Evolutionary conservation across 1,284 basidiomycete species (phyloP).

Genomic region (Pseudozyma pruni): DNA sequence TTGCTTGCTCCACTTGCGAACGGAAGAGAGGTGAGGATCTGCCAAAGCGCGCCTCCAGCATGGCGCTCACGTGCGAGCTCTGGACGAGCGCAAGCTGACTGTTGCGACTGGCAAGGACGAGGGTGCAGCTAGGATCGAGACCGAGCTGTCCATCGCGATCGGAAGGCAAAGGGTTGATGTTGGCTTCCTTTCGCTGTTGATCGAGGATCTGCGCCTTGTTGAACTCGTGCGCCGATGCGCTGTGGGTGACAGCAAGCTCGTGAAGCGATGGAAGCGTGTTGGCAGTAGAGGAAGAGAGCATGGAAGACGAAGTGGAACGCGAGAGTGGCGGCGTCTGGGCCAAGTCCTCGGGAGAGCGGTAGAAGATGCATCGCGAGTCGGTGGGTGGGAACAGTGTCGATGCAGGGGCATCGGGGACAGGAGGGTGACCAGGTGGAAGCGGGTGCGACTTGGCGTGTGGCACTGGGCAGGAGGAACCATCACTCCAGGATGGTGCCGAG

Average conservation of each 20-base stretch:
- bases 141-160: constrained; percentile 43
- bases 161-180: constrained; percentile 57
- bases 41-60: constrained; percentile 62
- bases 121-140: constrained; percentile 51
- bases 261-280: constrained; percentile 36
- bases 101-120: constrained; percentile 62
- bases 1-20: constrained; percentile 15
- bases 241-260: constrained; percentile 44
- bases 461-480: constrained; percentile 58
- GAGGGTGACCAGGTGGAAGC: constrained; percentile 66
- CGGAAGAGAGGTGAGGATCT: constrained; percentile 53
- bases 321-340: constrained; percentile 58
- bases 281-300: constrained; percentile 27
- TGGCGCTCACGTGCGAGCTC: constrained; percentile 57
- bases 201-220: constrained; percentile 45
- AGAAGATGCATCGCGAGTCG: constrained; percentile 63
- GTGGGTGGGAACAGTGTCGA: constrained; percentile 61
- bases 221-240: constrained; percentile 36
- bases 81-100: constrained; percentile 62
- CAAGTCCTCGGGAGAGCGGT: constrained; percentile 60
- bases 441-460: constrained; percentile 63
- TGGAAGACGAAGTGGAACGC: constrained; percentile 32
- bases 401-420: constrained; percentile 46
- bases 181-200: constrained; percentile 49
- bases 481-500: constrained; percentile 37